Base-by-base conservation (phyloP, 192 early-diverging fungal genomes). In the Haplosporangium gracile region DNA sequence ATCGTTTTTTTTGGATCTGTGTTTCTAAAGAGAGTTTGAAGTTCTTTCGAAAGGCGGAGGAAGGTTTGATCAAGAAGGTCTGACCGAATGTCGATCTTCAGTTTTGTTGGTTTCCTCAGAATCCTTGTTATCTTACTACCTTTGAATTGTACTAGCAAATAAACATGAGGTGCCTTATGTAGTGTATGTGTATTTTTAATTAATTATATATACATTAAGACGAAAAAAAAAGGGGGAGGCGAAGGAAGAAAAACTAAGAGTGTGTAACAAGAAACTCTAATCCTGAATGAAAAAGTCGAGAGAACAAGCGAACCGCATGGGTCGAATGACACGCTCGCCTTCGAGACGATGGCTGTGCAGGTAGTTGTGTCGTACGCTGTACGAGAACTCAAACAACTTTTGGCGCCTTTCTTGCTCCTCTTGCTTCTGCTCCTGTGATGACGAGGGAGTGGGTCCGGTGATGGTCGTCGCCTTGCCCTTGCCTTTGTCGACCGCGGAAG, bases 311-410 rank as follows among this genome's bases (percentile, higher is more conserved):
- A 82, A 82, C 20, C 53, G 60, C 55, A 77, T 71, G 5, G 81
- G 81, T 2, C 81, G 74, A 6, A 82, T 47, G n/a, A 82, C 81
- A 4, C 81, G 49, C 70, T 82, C 81, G 45, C 81, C 81, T 24
- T 77, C 81, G 9, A 82, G n/a, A 9, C 70, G 75, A 40, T 39
- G 60, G 1, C 68, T 77, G 6, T 72, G 68, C 7, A 82, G 38
- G 43, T 77, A 82, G 81, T 82, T 76, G 43, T 82, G 81, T 18
- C 81, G 81, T 2, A 82, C 57, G 20, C 72, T 75, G 38, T 82
- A 82, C 36, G 55, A 43, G 57, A 82, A 73, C 51, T 82, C 81
- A 15, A 82, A 82, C 43, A 82, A 45, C 43, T 53, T 55, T 39
- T 32, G 26, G 20, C 49, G 34, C 0, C 51, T n/a, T 60, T 63